phyloP scores from a whole-genome alignment of 768 basidiomycete species.

The Suillus brevipes region DNA sequence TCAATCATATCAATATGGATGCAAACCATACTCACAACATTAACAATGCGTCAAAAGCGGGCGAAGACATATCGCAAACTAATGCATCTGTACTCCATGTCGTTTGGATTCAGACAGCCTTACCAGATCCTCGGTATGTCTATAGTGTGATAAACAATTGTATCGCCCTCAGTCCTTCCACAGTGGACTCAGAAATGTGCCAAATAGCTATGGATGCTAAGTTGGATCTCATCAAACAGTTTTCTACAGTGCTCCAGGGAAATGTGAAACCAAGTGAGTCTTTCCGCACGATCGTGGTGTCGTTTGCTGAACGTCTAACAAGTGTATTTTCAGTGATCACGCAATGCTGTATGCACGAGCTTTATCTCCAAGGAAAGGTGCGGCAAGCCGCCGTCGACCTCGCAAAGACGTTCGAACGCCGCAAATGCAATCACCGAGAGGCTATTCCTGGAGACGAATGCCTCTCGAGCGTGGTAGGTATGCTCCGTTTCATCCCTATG shows the following conservation, averaged over 20 bases:
- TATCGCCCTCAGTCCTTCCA: slow-evolving; percentile 29
- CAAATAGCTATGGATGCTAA: slow-evolving; percentile 65
- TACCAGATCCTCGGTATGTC: slow-evolving; percentile 86
- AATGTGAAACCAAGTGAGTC: slow-evolving; percentile 86
- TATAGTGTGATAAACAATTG: background rate
- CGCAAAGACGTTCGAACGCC: slow-evolving; percentile 89
- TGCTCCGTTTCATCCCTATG: background rate
- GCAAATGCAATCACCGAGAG: slow-evolving; percentile 94
- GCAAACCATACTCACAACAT: background rate
- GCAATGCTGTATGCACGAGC: slow-evolving; percentile 93
- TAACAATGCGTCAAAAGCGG: slow-evolving; percentile 86
- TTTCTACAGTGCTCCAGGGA: slow-evolving; percentile 79
- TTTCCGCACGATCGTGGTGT: slow-evolving; percentile 10
- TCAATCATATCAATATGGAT: background rate
- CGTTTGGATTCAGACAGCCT: slow-evolving; percentile 90
- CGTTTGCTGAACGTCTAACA: slow-evolving; percentile 30
- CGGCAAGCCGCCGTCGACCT: slow-evolving; percentile 81
- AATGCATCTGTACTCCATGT: slow-evolving; percentile 84
- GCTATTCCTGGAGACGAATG: slow-evolving; percentile 86
- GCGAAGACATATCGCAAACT: slow-evolving; percentile 94
- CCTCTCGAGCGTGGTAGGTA: slow-evolving; percentile 78
- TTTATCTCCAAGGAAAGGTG: slow-evolving; percentile 79
- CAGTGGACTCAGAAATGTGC: slow-evolving; percentile 84
- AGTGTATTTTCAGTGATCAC: slow-evolving; percentile 87
- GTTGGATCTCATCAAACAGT: slow-evolving; percentile 74